These are phyloP conservation scores for Populus simonii DNA, from an alignment of 345 rosid genomes.

Conservation along the genomic window DNA sequence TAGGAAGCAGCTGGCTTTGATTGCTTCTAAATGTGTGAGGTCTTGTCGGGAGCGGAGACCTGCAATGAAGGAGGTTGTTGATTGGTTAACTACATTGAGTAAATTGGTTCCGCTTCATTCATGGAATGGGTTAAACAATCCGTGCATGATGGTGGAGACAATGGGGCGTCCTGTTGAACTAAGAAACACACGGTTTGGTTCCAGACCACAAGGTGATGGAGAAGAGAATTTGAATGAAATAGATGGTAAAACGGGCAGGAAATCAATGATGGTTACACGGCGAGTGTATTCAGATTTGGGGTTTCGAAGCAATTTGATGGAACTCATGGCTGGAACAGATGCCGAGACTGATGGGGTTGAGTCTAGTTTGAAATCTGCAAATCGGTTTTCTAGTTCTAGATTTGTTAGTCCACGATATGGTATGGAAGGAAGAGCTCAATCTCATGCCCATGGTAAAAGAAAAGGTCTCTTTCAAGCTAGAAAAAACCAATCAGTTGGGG, in stretches of 20 bases:
- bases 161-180: constrained; percentile 68
- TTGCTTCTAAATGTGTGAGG: constrained; percentile 92
- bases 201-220: constrained; percentile 19
- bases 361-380: constrained; percentile 17
- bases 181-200: constrained; percentile 24
- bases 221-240: constrained; percentile 29
- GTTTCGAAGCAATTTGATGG: constrained; percentile 68
- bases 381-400: constrained; percentile 37
- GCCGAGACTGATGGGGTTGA: constrained; percentile 23
- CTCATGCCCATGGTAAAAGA: constrained; percentile 8
- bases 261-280: constrained; percentile 38
- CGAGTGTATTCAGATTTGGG: constrained; percentile 76
- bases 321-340: constrained; percentile 54
- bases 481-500: constrained; percentile 38
- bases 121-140: constrained; percentile 91
- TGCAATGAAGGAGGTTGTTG: constrained; percentile 77
- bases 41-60: constrained; percentile 97
- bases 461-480: constrained; percentile 16
- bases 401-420: constrained; percentile 36
- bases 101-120: constrained; percentile 76
- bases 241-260: constrained; percentile 31
- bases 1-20: constrained; percentile 75
- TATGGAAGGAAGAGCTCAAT: constrained; percentile 24
- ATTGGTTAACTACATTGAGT: constrained; percentile 67
- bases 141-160: constrained; percentile 96